Evolutionary conservation across 1,284 basidiomycete species (phyloP).

Genomic region (Psilocybe mexicana): DNA sequence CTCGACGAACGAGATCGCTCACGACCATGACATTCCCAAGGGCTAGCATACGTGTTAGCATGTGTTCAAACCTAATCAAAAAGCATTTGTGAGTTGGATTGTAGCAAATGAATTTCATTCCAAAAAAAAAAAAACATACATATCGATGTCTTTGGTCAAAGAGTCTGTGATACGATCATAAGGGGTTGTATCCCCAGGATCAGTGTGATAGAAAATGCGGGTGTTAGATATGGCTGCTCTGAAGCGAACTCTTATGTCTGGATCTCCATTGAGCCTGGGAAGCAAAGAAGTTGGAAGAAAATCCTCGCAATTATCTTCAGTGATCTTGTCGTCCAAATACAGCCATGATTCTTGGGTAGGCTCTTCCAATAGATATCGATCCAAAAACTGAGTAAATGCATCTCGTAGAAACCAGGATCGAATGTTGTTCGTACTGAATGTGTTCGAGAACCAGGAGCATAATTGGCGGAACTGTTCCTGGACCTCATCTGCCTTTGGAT

Average conservation of each 20-base stretch:
- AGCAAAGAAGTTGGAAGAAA: constrained; percentile 50
- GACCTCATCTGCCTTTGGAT: constrained; percentile 37
- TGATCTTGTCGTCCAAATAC: constrained; percentile 23
- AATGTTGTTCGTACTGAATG: constrained; percentile 45
- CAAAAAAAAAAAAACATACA: constrained; percentile 14
- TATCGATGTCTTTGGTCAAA: constrained; percentile 36
- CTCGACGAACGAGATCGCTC: constrained; percentile 80
- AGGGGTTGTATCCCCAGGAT: constrained; percentile 30
- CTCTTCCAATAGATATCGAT: constrained; percentile 64
- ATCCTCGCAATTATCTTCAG: constrained; percentile 32
- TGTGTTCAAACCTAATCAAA: constrained; percentile 63
- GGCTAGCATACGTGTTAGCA: constrained; percentile 78
- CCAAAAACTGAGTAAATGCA: constrained; percentile 63
- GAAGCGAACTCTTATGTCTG: constrained; percentile 86
- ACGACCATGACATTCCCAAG: constrained; percentile 85
- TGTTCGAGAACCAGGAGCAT: constrained; percentile 52
- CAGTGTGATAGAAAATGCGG: constrained; percentile 48
- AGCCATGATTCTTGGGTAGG: constrained; percentile 56
- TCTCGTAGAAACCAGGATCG: constrained; percentile 74
- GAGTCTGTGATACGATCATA: constrained; percentile 47
- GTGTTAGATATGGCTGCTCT: constrained; percentile 69
- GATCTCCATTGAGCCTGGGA: constrained; percentile 58
- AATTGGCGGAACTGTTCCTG: constrained; percentile 49
- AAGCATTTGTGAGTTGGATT: constrained; percentile 1
- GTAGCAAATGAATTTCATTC: background rate